Percentiles rank a stretch among this genome's conserved stretches.
These are phyloP conservation scores for Cryphonectria carpinicola DNA, from an alignment of 2,329 filamentous ascomycete species.

Conservation along the genomic window DNA sequence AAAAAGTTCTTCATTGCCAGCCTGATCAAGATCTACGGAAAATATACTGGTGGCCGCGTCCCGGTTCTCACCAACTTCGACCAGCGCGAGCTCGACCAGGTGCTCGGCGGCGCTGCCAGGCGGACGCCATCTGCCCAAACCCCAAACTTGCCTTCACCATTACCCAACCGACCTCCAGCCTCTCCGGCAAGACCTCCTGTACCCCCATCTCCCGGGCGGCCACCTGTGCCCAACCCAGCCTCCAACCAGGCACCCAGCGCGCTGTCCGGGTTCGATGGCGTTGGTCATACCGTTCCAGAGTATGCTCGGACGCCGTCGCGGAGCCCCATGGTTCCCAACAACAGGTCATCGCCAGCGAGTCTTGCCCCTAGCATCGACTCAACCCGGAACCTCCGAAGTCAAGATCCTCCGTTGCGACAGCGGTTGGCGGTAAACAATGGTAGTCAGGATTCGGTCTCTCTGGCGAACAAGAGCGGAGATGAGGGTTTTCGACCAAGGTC, in stretches of 20 bases:
- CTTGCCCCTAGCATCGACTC: conserved; percentile 55
- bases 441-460: conserved; percentile 61
- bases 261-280: conserved; percentile 39
- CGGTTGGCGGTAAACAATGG: conserved; percentile 55
- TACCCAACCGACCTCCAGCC: conserved; percentile 15
- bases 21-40: conserved; percentile 92
- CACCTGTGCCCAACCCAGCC: conserved; percentile 31
- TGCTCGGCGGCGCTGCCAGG: conserved; percentile 61
- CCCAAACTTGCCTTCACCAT: conserved; percentile 29
- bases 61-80: conserved; percentile 86
- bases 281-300: conserved; percentile 25
- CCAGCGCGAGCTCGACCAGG: conserved; percentile 73
- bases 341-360: conserved; percentile 48
- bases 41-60: conserved; percentile 86
- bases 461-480: conserved; percentile 58
- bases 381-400: conserved; percentile 44
- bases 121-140: conserved; percentile 43
- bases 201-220: conserved; percentile 32
- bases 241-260: conserved; percentile 19
- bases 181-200: conserved; percentile 34
- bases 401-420: conserved; percentile 46
- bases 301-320: conserved; percentile 36
- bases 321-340: conserved; percentile 36
- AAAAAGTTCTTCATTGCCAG: conserved; percentile 99
- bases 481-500: conserved; percentile 54